Evolutionary conservation across 2,329 filamentous ascomycete species (phyloP).

Genomic region (Pestalotiopsis sp.): DNA sequence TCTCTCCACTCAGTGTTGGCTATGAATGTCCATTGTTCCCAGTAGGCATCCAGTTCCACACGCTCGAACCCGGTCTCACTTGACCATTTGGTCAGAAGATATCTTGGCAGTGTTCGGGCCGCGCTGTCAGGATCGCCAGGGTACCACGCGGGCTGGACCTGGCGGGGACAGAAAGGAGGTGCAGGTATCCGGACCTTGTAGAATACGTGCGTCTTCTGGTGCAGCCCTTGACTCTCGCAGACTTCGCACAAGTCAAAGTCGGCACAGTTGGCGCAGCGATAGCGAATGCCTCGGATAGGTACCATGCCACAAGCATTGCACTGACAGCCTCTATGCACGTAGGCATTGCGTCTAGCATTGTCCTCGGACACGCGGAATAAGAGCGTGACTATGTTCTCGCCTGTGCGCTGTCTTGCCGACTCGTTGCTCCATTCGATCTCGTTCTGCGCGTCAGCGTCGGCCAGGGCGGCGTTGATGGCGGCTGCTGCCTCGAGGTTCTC

Average conservation of each 20-base stretch:
- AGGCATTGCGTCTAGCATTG: slow-evolving; percentile 82
- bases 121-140: slow-evolving; percentile 79
- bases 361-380: slow-evolving; percentile 94
- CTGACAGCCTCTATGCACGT: slow-evolving; percentile 87
- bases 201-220: slow-evolving; percentile 91
- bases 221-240: slow-evolving; percentile 77
- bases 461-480: slow-evolving; percentile 26
- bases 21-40: slow-evolving; percentile 96
- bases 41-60: slow-evolving; percentile 87
- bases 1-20: slow-evolving; percentile 81
- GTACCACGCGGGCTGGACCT: slow-evolving; percentile 83
- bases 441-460: slow-evolving; percentile 40
- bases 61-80: slow-evolving; percentile 78
- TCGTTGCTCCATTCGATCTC: slow-evolving; percentile 51
- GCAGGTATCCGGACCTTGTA: slow-evolving; percentile 93
- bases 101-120: slow-evolving; percentile 64
- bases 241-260: slow-evolving; percentile 95
- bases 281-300: slow-evolving; percentile 89
- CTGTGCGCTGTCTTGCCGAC: slow-evolving; percentile 49
- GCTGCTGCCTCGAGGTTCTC: slow-evolving; percentile 41
- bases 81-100: slow-evolving; percentile 67
- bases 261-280: slow-evolving; percentile 91
- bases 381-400: slow-evolving; percentile 80
- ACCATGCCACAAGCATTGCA: slow-evolving; percentile 88
- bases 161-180: slow-evolving; percentile 77